Conservation (phyloP, 2,329 filamentous ascomycete species). For the Ascosphaera apis region DNA sequence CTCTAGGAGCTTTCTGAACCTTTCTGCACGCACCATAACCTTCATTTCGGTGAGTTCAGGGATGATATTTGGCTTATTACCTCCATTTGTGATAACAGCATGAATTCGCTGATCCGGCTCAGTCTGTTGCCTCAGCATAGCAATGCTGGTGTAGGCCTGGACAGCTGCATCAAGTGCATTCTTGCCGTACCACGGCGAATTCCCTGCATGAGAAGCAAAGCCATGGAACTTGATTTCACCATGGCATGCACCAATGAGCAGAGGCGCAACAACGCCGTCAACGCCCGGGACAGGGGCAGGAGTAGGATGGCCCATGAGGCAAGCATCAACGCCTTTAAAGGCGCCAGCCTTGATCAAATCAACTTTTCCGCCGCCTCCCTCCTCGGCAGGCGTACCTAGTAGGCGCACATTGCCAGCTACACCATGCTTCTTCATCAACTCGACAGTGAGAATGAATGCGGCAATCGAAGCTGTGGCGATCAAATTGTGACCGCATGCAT, state of each 20-base stretch:
- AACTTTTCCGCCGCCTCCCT: slow-evolving; percentile 18
- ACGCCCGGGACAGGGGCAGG: neutral
- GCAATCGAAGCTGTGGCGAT: slow-evolving; percentile 16
- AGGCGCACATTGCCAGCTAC: slow-evolving; percentile 17
- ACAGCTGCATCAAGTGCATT: slow-evolving; percentile 34
- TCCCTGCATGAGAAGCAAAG: slow-evolving; percentile 28
- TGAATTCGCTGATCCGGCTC: slow-evolving; percentile 27
- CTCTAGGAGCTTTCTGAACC: neutral
- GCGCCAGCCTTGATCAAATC: slow-evolving; percentile 22
- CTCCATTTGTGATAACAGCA: slow-evolving; percentile 27
- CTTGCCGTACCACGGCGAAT: slow-evolving; percentile 30
- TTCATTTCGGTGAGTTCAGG: slow-evolving; percentile 23
- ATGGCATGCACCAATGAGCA: slow-evolving; percentile 4
- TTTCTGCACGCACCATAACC: slow-evolving; percentile 15
- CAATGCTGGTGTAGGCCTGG: slow-evolving; percentile 18
- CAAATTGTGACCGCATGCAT: slow-evolving; percentile 20
- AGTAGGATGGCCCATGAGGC: slow-evolving; percentile 15
- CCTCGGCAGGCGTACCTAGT: slow-evolving; percentile 18
- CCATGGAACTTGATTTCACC: slow-evolving; percentile 18
- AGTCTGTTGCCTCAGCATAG: slow-evolving; percentile 30
- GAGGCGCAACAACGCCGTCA: neutral
- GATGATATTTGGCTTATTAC: slow-evolving; percentile 29
- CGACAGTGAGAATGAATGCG: slow-evolving; percentile 23
- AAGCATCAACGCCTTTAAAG: slow-evolving; percentile 18
- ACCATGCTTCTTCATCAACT: slow-evolving; percentile 18